These are phyloP conservation scores for Solanum okadae DNA, from an alignment of 257 asterid genomes.

Conservation along the genomic window DNA sequence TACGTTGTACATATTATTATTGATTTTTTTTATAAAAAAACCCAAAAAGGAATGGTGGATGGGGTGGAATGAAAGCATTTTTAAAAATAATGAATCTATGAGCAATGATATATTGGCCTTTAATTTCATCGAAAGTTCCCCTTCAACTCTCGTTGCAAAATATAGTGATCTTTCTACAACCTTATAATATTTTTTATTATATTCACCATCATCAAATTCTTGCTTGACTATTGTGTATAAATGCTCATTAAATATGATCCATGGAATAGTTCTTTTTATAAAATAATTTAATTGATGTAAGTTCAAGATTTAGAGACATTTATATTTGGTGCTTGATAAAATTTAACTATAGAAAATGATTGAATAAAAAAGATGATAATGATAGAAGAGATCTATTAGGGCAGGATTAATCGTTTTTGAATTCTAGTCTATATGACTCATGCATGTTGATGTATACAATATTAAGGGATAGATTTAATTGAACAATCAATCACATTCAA, in stretches of 20 bases:
- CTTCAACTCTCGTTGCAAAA: background rate
- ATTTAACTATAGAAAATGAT: background rate
- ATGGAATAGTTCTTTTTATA: background rate
- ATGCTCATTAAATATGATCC: background rate
- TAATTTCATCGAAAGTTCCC: background rate
- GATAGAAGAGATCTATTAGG: background rate
- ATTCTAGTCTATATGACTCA: background rate
- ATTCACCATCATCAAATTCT: background rate
- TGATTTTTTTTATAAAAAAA: background rate
- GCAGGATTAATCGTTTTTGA: background rate
- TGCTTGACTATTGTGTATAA: background rate
- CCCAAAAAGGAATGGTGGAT: background rate
- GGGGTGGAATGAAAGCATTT: background rate
- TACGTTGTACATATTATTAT: no score
- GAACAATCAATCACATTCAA: background rate
- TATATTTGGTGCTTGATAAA: background rate
- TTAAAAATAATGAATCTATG: background rate
- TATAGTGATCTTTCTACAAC: background rate
- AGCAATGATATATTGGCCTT: background rate
- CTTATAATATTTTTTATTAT: background rate
- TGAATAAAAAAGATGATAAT: background rate
- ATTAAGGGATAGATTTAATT: background rate
- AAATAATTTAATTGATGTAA: background rate
- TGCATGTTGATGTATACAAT: background rate
- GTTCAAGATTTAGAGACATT: background rate